Conservation (phyloP, 441 rosid species). For the Mallotus repandus region DNA sequence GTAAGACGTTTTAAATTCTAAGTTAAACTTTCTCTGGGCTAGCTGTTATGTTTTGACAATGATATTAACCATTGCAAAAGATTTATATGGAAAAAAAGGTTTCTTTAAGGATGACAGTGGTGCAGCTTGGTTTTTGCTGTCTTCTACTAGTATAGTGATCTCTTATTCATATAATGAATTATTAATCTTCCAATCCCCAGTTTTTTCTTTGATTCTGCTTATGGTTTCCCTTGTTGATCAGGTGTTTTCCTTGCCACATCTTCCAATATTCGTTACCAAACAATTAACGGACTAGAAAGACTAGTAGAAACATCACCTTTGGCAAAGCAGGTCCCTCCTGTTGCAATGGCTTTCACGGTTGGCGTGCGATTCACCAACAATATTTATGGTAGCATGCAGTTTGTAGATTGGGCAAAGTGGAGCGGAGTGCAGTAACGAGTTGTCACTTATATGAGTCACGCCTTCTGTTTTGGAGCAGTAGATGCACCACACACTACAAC, state of each 20-base stretch:
- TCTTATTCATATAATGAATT: not conserved
- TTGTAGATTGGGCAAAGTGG: slow-evolving; percentile 88
- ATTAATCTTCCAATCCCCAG: not conserved
- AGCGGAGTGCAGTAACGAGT: slow-evolving; percentile 74
- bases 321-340: slow-evolving; percentile 66
- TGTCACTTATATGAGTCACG: not conserved
- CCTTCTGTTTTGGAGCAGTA: not conserved
- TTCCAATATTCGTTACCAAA: slow-evolving; percentile 90
- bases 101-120: not conserved
- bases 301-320: slow-evolving; percentile 71
- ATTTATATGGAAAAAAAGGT: not conserved
- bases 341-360: slow-evolving; percentile 85
- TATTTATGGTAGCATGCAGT: slow-evolving; percentile 89
- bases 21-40: not conserved
- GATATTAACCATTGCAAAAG: not conserved
- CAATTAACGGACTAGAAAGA: slow-evolving; percentile 76
- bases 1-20: not conserved
- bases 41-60: not conserved
- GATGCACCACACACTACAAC: too few species aligned
- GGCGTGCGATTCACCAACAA: slow-evolving; percentile 95
- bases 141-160: not conserved
- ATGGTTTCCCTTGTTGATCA: slow-evolving; percentile 28
- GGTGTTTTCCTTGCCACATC: slow-evolving; percentile 90
- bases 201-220: slow-evolving; percentile 4
- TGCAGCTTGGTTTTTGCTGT: not conserved